Conservation (phyloP, 2,329 filamentous ascomycete species). For the Uncinocarpus reesii region DNA sequence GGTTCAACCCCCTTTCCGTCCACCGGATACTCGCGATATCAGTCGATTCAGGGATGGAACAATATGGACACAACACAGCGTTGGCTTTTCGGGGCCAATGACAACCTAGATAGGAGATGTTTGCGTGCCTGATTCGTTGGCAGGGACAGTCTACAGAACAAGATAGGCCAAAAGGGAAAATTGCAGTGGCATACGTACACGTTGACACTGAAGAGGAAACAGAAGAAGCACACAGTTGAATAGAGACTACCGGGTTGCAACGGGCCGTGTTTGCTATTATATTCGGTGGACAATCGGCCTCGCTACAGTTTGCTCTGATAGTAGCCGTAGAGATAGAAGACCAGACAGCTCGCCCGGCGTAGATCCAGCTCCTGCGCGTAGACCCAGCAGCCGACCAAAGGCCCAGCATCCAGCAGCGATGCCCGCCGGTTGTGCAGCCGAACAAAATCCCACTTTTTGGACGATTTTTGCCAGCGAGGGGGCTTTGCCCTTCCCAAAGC, state of each 20-base stretch:
- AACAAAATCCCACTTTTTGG: too few species aligned
- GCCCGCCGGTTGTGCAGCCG: too few species aligned
- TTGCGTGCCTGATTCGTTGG: constrained; percentile 6
- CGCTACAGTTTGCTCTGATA: too few species aligned
- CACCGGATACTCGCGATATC: neutral
- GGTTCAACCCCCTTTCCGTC: neutral
- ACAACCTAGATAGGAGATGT: neutral
- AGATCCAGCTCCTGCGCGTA: too few species aligned
- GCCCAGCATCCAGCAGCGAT: too few species aligned
- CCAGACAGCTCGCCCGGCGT: too few species aligned
- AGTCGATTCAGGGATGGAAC: neutral
- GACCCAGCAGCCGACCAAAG: too few species aligned
- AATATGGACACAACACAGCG: neutral
- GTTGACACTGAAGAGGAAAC: neutral
- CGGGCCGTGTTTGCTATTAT: too few species aligned
- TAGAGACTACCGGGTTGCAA: too few species aligned
- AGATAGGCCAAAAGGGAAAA: neutral
- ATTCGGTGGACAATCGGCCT: too few species aligned
- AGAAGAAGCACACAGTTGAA: neutral
- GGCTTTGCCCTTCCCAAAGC: constrained; percentile 15
- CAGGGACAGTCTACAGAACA: neutral
- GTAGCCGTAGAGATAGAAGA: too few species aligned
- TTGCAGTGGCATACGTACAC: neutral
- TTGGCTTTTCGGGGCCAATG: neutral
- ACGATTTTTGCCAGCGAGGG: constrained; percentile 8